Base-by-base conservation (phyloP, 805 yeast species). In the Kodamaea restingae region DNA sequence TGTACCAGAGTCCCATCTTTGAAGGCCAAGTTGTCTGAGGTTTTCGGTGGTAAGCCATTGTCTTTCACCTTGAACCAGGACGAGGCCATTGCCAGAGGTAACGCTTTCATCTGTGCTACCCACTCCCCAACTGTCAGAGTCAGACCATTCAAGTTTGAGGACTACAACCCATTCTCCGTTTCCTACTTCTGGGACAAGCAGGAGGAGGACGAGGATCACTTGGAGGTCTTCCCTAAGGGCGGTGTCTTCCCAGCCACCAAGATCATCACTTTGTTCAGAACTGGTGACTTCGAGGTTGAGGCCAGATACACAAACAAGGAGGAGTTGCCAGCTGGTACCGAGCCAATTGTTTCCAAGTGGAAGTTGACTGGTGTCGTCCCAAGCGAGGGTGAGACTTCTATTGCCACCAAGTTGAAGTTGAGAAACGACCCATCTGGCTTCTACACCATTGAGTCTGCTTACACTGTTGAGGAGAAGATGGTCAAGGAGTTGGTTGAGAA, bases 41-140 rank as follows among this genome's bases (percentile, higher is more conserved):
- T 85, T 50, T 88, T 93, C 63, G 42, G 42, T 29, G 42, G 42
- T 29, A 86, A 86, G 64, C 50, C 46, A 55, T 75, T 93, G 61
- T 86, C 96, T 29, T 84, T 85, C 75, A 95, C 98, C 54, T 80
- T 95, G 70, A 93, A 93, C 78, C 97, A 90, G 73, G 99, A 93
- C 63, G 99, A 93, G 77, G 96, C 98, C 48, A 84, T 91, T 63
- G 98, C 98, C 41, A 87, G 91, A 69, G 99, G 99, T 75, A 95
- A 96, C 56, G 96, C 98, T 35, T 93, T 93, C 70, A 85, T 93
- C 59, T 93, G 98, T 69, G 99, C 98, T 52, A 86, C 88, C 73
- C 98, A 90, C 76, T 91, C 98, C 25, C 98, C 98, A 69, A 90
- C 97, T 50, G 80, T 93, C 57, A 86, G 98, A 73, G 98, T 93